These are phyloP conservation scores for Marasmius sp. DNA, from an alignment of 1,284 basidiomycete genomes.

Conservation along the genomic window DNA sequence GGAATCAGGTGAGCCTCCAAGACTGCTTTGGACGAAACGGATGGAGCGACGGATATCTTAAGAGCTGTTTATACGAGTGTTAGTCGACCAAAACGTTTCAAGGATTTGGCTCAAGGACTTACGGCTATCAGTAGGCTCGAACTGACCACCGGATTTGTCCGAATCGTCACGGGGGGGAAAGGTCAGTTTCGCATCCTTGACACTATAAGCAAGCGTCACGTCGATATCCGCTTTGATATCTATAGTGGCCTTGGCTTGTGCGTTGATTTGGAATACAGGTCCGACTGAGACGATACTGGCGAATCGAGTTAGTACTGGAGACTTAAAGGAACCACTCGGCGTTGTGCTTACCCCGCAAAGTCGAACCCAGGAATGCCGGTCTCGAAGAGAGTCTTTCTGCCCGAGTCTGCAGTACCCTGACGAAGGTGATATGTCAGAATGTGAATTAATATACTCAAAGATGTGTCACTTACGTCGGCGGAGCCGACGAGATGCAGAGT, in stretches of 20 bases:
- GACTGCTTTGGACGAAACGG: slow-evolving; percentile 29
- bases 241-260: slow-evolving; percentile 11
- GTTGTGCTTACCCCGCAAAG: slow-evolving; percentile 13
- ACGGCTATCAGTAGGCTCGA: slow-evolving; percentile 34
- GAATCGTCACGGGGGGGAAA: slow-evolving; percentile 35
- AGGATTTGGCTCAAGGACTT: slow-evolving; percentile 13
- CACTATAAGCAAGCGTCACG: slow-evolving; percentile 17
- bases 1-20: slow-evolving; percentile 45
- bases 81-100: background rate
- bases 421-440: background rate
- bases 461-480: slow-evolving; percentile 4
- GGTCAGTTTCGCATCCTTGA: slow-evolving; percentile 22
- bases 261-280: slow-evolving; percentile 12
- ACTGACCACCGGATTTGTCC: slow-evolving; percentile 21
- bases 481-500: slow-evolving; percentile 5
- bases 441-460: background rate
- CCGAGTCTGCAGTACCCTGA: slow-evolving; percentile 12
- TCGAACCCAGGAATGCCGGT: slow-evolving; percentile 16
- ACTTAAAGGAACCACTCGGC: background rate
- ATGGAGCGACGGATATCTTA: slow-evolving; percentile 34
- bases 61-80: slow-evolving; percentile 24
- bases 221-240: slow-evolving; percentile 8
- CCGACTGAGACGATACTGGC: slow-evolving; percentile 15
- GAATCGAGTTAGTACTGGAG: background rate
- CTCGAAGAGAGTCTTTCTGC: slow-evolving; percentile 10